phyloP scores from a whole-genome alignment of 129 eudicot genomes.

The Chrysanthemum makinoi region DNA sequence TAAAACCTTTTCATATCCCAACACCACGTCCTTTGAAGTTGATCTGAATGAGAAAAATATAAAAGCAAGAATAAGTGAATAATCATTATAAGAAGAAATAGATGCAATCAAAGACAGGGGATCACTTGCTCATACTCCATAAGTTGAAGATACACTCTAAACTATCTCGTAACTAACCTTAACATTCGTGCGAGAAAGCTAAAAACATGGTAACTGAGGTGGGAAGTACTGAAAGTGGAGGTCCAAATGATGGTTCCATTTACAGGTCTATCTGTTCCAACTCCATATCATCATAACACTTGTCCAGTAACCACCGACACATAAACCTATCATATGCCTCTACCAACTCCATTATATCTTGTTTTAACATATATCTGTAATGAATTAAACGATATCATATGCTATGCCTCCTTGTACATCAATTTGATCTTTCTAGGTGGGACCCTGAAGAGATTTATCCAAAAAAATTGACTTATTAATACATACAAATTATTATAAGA shows the following conservation, averaged over 20 bases:
- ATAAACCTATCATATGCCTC: conserved; percentile 37
- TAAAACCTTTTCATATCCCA: too few relatives aligned
- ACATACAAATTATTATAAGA: background rate
- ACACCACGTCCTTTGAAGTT: conserved; percentile 97
- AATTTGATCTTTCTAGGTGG: conserved; percentile 95
- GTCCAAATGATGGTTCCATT: too few relatives aligned
- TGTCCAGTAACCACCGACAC: conserved; percentile 80
- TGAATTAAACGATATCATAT: conserved; percentile 84
- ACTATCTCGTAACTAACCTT: conserved; percentile 54
- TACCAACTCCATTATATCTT: background rate
- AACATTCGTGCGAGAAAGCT: too few relatives aligned
- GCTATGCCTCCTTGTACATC: conserved; percentile 98
- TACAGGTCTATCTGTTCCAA: too few relatives aligned
- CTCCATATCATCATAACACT: conserved; percentile 81
- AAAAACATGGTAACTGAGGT: too few relatives aligned
- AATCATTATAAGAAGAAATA: conserved; percentile 4
- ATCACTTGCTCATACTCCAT: conserved; percentile 12
- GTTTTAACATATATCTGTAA: conserved; percentile 59
- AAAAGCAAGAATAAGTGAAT: background rate
- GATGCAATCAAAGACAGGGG: background rate
- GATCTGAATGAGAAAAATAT: conserved; percentile 44
- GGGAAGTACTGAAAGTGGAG: too few relatives aligned
- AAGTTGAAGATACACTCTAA: conserved; percentile 9
- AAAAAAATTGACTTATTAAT: background rate
- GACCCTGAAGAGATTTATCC: conserved; percentile 53